Base-by-base conservation (phyloP, 108 stramenopile genomes). In the Cylindrotheca fusiformis region DNA sequence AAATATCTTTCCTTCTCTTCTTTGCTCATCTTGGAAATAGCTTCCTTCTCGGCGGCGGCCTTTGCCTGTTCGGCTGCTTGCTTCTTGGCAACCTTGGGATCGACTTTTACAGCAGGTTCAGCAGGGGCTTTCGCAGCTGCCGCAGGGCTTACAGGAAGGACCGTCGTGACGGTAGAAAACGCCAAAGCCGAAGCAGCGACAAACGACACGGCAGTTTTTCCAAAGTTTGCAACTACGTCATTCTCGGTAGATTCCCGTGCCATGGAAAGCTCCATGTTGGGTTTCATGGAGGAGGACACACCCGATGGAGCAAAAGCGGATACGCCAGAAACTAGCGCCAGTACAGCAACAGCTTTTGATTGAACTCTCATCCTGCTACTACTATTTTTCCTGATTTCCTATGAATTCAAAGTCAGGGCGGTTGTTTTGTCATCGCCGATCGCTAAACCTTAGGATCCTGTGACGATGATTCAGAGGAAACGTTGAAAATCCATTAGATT, bases 171-270 rank as follows among this genome's bases (percentile, higher is more conserved):
- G 5, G 68, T 51, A 4, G 58, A 59, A 4, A 69, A 30, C 8
- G 68, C 68, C 25, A 69, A 32, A 8, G 58, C 68, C 0, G 68
- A 69, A 2, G 68, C 68, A 1, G 59, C 41, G 18, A 69, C 4
- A 8, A 69, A 48, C 19, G 68, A 69, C 48, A 58, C 25, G 25
- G 58, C 58, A 48, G 68, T 59, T 18, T 59, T 69, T 1, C 32
- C 2, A 19, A 49, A 23, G 29, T 41, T 41, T 10, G 6, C 14
- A 41, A 41, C 36, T 10, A 60, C 18, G 33, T 52, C 47, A 12
- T 36, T 45, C 18, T 60, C 48, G 31, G 45, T 45, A 24, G 49
- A n/a, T n/a, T n/a, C 30, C 44, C 33, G 24, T 28, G 32, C 56
- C 60, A 48, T 61, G 20, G 60, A 46, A 19, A 49, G 6, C 10